Percentiles rank a stretch among this genome's conserved stretches.
phyloP scores from a whole-genome alignment of 2,329 filamentous ascomycete species.

The Trichoderma cornu-damae region DNA sequence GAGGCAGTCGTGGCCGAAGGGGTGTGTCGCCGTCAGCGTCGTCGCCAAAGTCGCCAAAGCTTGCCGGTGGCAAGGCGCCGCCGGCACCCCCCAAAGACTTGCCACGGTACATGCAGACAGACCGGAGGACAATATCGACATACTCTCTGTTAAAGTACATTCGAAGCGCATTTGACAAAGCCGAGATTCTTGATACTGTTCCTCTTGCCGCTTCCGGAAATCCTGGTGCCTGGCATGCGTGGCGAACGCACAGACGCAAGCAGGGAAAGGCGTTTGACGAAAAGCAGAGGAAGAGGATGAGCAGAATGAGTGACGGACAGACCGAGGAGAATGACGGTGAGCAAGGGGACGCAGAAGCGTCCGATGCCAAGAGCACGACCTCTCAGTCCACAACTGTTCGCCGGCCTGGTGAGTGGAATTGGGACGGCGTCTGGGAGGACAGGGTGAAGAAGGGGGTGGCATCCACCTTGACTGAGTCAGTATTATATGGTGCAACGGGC shows the following conservation, averaged over 20 bases:
- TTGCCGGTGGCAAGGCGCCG: constrained; percentile 30
- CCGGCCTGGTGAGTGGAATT: constrained; percentile 82
- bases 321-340: constrained; percentile 2
- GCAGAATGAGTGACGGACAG: background rate
- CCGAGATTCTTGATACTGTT: constrained; percentile 68
- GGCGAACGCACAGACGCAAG: constrained; percentile 62
- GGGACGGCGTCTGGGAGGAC: constrained; percentile 95
- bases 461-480: constrained; percentile 70
- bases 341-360: constrained; percentile 16
- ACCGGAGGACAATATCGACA: constrained; percentile 46
- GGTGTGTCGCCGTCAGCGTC: constrained; percentile 24
- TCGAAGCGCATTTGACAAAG: constrained; percentile 73
- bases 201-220: constrained; percentile 81
- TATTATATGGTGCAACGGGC: constrained; percentile 65
- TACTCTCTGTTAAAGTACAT: constrained; percentile 75
- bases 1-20: constrained; percentile 39
- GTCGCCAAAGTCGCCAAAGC: constrained; percentile 18
- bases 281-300: background rate
- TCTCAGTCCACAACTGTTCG: constrained; percentile 11
- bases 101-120: constrained; percentile 40
- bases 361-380: background rate
- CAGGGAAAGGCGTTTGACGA: constrained; percentile 25
- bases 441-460: constrained; percentile 75
- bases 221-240: constrained; percentile 89
- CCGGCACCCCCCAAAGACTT: constrained; percentile 26